Conservation (phyloP, 2,329 filamentous ascomycete species). For the Teratosphaeriaceae sp. region DNA sequence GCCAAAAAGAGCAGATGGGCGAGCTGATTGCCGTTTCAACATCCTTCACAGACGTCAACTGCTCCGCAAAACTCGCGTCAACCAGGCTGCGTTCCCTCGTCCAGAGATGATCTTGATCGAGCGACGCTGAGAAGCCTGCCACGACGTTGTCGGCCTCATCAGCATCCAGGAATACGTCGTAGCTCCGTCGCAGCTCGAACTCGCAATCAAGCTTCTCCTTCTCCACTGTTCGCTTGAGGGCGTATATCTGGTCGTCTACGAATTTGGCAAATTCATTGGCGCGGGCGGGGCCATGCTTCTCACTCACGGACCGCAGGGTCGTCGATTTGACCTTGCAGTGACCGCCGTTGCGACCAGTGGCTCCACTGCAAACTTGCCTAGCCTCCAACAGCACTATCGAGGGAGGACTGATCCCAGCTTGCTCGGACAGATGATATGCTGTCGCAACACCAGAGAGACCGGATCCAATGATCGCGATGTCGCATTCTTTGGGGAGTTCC, state of each 20-base stretch:
- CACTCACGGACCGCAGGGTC: constrained; percentile 4
- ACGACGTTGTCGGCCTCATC: constrained; percentile 7
- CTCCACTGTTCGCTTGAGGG: constrained; percentile 31
- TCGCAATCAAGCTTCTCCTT: constrained; percentile 39
- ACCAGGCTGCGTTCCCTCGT: constrained; percentile 8
- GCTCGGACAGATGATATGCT: constrained; percentile 20
- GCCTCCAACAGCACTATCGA: constrained; percentile 22
- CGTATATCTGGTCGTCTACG: constrained; percentile 26
- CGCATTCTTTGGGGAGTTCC: constrained; percentile 36
- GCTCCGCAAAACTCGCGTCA: constrained; percentile 8
- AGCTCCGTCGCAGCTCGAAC: constrained; percentile 35
- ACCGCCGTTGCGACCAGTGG: constrained; percentile 23
- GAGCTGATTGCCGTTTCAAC: constrained; percentile 9
- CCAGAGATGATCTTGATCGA: constrained; percentile 7
- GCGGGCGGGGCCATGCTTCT: constrained; percentile 21
- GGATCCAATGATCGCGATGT: constrained; percentile 23
- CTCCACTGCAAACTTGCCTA: constrained; percentile 21
- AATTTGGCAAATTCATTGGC: constrained; percentile 26
- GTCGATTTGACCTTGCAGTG: constrained; percentile 10
- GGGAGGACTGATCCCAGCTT: neutral
- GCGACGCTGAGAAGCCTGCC: constrained; percentile 4
- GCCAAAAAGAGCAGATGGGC: constrained; percentile 20
- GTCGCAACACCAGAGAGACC: constrained; percentile 20
- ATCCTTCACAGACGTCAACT: constrained; percentile 10
- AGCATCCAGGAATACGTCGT: constrained; percentile 34